These are phyloP conservation scores for Calonectria hongkongensis DNA, from an alignment of 2,329 filamentous ascomycete species.

Conservation along the genomic window DNA sequence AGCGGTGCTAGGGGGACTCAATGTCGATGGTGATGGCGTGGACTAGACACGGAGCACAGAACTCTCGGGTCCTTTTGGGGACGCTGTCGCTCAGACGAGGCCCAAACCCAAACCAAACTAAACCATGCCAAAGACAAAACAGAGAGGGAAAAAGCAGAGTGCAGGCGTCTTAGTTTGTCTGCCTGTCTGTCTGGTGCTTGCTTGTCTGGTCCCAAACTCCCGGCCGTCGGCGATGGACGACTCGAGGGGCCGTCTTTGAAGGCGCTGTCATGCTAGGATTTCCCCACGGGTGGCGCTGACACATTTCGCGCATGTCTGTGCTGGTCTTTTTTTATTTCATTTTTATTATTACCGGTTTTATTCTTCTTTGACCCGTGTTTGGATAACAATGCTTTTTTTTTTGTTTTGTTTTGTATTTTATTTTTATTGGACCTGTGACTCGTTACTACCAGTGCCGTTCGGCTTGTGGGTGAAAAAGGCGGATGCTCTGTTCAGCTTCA, in stretches of 20 bases:
- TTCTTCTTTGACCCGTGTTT: not conserved
- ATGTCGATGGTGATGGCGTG: constrained; percentile 22
- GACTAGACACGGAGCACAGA: constrained; percentile 32
- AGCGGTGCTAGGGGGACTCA: constrained; percentile 6
- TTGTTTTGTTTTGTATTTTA: constrained; percentile 3
- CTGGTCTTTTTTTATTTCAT: constrained; percentile 27
- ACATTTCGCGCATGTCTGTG: constrained; percentile 34
- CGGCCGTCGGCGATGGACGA: constrained; percentile 35
- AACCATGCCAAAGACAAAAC: constrained; percentile 11
- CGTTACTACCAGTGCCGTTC: constrained; percentile 16
- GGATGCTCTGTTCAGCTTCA: constrained; percentile 26
- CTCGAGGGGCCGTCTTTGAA: not conserved
- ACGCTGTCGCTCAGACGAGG: constrained; percentile 22
- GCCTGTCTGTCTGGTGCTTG: too few relatives aligned
- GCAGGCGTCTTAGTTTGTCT: not conserved
- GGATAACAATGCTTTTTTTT: constrained; percentile 13
- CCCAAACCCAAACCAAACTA: constrained; percentile 8
- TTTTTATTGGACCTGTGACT: not conserved
- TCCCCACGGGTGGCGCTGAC: constrained; percentile 27
- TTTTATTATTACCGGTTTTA: not conserved
- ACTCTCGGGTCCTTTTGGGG: constrained; percentile 15
- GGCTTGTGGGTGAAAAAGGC: constrained; percentile 25
- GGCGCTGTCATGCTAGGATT: constrained; percentile 4
- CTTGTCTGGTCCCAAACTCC: constrained; percentile 1
- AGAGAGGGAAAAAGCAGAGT: not conserved